These are phyloP conservation scores for Williopsis jadinii DNA, from an alignment of 1,139 yeast species.

Conservation along the genomic window DNA sequence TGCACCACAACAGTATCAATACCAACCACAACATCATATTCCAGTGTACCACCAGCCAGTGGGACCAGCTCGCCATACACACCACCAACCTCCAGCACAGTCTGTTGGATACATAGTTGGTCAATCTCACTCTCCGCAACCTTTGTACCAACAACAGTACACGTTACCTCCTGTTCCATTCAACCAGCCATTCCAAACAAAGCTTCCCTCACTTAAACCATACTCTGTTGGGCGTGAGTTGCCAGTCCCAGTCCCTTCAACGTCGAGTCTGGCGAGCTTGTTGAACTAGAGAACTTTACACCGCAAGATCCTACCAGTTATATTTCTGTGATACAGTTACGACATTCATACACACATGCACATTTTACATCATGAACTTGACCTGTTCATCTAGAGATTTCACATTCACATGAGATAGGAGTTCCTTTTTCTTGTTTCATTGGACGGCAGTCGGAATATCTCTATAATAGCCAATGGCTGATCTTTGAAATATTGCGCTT, in stretches of 20 bases:
- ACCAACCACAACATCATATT: not conserved
- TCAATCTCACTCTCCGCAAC: not conserved
- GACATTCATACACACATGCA: no score
- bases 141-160: not conserved
- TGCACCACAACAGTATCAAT: not conserved
- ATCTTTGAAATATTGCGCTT: no score
- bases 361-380: no score
- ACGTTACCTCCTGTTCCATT: not conserved
- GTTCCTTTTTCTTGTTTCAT: no score
- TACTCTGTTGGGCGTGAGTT: not conserved
- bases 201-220: not conserved
- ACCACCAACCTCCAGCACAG: conserved; percentile 1
- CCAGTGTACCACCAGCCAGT: not conserved
- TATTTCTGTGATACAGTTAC: no score
- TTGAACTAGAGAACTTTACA: not conserved
- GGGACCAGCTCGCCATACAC: not conserved
- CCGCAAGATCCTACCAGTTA: no score
- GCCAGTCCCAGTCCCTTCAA: not conserved
- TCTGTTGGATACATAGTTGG: not conserved
- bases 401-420: no score
- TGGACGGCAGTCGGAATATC: no score
- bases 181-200: not conserved
- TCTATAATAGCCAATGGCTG: no score
- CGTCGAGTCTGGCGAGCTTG: not conserved
- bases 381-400: no score